These are phyloP conservation scores for Bipolaris zeicola DNA, from an alignment of 2,329 filamentous ascomycete genomes.

Conservation along the genomic window DNA sequence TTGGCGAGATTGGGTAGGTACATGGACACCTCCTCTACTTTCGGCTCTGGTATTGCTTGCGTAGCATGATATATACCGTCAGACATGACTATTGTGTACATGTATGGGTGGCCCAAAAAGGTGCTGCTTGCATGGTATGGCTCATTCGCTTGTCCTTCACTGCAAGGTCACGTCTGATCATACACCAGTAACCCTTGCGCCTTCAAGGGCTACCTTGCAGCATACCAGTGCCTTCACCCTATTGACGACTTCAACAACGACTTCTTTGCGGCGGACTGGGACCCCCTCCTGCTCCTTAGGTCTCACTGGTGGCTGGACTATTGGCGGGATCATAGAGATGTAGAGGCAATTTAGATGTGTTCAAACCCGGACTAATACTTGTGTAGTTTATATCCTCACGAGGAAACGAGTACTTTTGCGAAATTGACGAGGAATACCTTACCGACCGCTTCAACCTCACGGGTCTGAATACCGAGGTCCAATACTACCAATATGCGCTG, in stretches of 20 bases:
- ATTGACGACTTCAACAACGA: slow-evolving; percentile 3
- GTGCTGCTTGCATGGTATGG: slow-evolving; percentile 13
- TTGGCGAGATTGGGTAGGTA: slow-evolving; percentile 97
- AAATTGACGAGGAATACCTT: slow-evolving; percentile 98
- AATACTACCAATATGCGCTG: slow-evolving; percentile 98
- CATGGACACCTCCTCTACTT: slow-evolving; percentile 11
- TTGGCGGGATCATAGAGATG: background rate
- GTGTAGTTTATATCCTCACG: slow-evolving; percentile 92
- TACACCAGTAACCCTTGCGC: slow-evolving; percentile 10
- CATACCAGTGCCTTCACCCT: slow-evolving; percentile 9
- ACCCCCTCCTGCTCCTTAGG: slow-evolving; percentile 6
- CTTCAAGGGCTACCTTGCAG: slow-evolving; percentile 9
- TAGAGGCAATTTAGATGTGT: background rate
- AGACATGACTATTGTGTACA: slow-evolving; percentile 3
- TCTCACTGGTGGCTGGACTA: slow-evolving; percentile 12
- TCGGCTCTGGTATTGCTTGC: background rate
- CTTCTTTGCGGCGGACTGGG: slow-evolving; percentile 5
- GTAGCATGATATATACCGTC: background rate
- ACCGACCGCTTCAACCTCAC: slow-evolving; percentile 98
- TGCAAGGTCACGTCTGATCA: slow-evolving; percentile 6
- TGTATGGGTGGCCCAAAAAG: background rate
- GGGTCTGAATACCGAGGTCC: slow-evolving; percentile 93
- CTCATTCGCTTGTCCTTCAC: background rate
- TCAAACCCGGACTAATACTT: slow-evolving; percentile 16
- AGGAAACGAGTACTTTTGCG: slow-evolving; percentile 99